phyloP scores from a whole-genome alignment of 2,329 filamentous ascomycete species.

The Zasmidium cellare region DNA sequence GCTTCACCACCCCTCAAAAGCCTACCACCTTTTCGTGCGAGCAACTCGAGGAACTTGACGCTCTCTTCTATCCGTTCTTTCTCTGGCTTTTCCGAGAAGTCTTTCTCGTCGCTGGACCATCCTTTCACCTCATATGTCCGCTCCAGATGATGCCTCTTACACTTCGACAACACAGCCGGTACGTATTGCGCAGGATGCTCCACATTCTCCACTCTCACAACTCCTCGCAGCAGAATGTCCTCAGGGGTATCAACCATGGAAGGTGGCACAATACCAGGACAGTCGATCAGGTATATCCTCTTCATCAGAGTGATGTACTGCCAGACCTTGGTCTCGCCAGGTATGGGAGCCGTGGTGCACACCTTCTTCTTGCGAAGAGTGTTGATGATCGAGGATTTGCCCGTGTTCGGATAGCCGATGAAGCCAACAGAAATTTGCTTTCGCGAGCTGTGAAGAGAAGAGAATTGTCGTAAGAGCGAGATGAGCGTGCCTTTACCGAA shows the following conservation, averaged over 20 bases:
- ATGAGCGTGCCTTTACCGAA: slow-evolving; percentile 97
- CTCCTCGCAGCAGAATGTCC: slow-evolving; percentile 85
- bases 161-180: slow-evolving; percentile 72
- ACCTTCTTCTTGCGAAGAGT: slow-evolving; percentile 93
- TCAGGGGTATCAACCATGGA: slow-evolving; percentile 79
- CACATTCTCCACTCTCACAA: slow-evolving; percentile 93
- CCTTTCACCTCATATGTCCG: slow-evolving; percentile 87
- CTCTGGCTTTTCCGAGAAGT: slow-evolving; percentile 27
- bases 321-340: slow-evolving; percentile 97
- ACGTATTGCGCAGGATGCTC: slow-evolving; percentile 97
- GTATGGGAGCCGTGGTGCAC: slow-evolving; percentile 88
- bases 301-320: slow-evolving; percentile 97
- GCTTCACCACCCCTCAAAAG: slow-evolving; percentile 91
- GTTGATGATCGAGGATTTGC: slow-evolving; percentile 97
- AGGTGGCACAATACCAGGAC: slow-evolving; percentile 92
- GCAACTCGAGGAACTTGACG: slow-evolving; percentile 79
- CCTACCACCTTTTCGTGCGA: slow-evolving; percentile 84
- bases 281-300: slow-evolving; percentile 92
- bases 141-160: slow-evolving; percentile 85
- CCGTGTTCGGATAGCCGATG: slow-evolving; percentile 88
- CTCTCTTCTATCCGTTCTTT: slow-evolving; percentile 54
- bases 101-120: slow-evolving; percentile 47
- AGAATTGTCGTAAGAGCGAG: slow-evolving; percentile 88
- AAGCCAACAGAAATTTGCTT: slow-evolving; percentile 95
- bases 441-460: slow-evolving; percentile 79